Evolutionary conservation across 257 asterid genomes (phyloP), one percentile per base, ranked within the genome.

Genomic region (Scutellaria galericulata): DNA sequence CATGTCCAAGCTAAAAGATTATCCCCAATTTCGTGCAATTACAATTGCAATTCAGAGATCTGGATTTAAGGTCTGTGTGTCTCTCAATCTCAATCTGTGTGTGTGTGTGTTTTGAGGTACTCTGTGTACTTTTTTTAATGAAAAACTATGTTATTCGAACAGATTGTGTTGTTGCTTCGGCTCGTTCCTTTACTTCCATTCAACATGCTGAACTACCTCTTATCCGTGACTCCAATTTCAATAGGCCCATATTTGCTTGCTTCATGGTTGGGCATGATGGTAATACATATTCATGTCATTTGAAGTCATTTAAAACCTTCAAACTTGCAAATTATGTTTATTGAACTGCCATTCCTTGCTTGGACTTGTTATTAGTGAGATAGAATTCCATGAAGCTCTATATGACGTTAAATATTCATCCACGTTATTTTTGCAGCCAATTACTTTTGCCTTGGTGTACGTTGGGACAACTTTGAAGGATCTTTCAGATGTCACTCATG

Each of bases 241-340:
- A 27, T 90, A 48, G 75, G 79, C 66, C 84, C 90, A 41, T 92
- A 90, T 79, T 68, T 87, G 83, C 77, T 92, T 74, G 97, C 97
- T 69, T 88, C 98, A 37, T 92, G 97, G 98, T 75, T 92, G 83
- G 98, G 98, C 69, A 92, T 92, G 97, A 86, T 92, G 90, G 98
- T 92, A 81, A 9, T 62, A 31, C 31, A 63, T 58, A 15, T 55
- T 52, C 51, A 42, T 52, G 35, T 10, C 39, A 9, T 66, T 58
- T 64, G 1, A 18, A 24, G 37, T 42, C 45, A n/a, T 18, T 18
- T 3, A 9, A 22, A 27, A 9, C 6, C 8, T 12, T 64, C 40
- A 11, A 2, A 52, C 27, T 45, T 37, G 20, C 54, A 51, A 13
- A 53, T 37, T 22, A 24, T 31, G 1, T 64, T 18, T 40, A 7